A percentile compares a stretch with the other conserved stretches of the same genome.
Conservation (phyloP, 331 rosid genomes). For the Quercus phellos region DNA sequence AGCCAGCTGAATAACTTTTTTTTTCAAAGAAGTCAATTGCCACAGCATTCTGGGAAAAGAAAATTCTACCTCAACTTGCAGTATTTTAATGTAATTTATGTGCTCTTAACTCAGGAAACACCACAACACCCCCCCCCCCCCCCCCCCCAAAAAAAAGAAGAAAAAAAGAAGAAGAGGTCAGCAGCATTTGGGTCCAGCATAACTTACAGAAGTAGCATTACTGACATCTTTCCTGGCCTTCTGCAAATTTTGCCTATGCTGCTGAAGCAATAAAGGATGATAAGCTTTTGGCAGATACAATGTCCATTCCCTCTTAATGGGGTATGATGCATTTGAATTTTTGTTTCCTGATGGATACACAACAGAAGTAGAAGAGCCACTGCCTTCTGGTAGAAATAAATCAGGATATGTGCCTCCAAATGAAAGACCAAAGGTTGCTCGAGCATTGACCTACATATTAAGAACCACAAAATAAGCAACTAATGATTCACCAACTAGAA, state of each 20-base stretch:
- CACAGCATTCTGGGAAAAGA: background rate
- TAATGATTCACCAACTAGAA: background rate
- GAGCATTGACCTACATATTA: slow-evolving; percentile 72
- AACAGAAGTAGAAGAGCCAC: slow-evolving; percentile 31
- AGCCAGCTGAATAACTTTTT: slow-evolving; percentile 6
- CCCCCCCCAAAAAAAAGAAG: background rate
- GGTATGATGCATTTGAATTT: slow-evolving; percentile 22
- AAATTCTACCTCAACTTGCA: background rate
- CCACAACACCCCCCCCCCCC: background rate
- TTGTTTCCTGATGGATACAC: slow-evolving; percentile 26
- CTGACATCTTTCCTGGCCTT: slow-evolving; percentile 51
- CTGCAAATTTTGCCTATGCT: slow-evolving; percentile 49
- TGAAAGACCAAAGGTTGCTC: slow-evolving; percentile 80
- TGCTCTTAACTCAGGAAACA: background rate
- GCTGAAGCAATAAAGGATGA: slow-evolving; percentile 79
- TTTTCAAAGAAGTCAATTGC: background rate
- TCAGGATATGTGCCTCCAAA: slow-evolving; percentile 72
- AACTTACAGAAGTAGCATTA: slow-evolving; percentile 46
- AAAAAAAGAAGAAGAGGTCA: background rate
- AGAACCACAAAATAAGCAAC: slow-evolving; percentile 21
- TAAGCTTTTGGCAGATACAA: slow-evolving; percentile 70
- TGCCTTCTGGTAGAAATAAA: slow-evolving; percentile 42
- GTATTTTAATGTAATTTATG: background rate
- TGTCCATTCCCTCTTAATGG: slow-evolving; percentile 56
- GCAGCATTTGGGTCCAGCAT: slow-evolving; percentile 11